Evolutionary conservation across 352 stramenopile genomes (phyloP).

Genomic region (Globisporangium heterothallicum): DNA sequence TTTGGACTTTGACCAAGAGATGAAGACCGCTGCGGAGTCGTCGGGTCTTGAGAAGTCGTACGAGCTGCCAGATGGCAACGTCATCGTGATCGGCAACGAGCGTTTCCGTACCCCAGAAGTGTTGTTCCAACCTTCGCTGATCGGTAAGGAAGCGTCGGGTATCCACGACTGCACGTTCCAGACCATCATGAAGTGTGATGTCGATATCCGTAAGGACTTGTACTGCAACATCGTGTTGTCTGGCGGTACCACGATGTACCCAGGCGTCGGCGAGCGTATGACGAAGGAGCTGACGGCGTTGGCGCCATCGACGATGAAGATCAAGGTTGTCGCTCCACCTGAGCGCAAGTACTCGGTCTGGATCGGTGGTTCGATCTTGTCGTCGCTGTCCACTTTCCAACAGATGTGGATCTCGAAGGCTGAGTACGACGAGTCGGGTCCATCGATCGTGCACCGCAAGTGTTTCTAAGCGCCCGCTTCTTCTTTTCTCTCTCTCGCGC

Average conservation of each 20-base stretch:
- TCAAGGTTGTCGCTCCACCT: constrained; percentile 93
- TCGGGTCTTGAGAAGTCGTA: constrained; percentile 92
- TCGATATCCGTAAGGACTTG: constrained; percentile 85
- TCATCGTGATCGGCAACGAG: constrained; percentile 97
- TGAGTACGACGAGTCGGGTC: constrained; percentile 96
- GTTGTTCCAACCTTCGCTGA: constrained; percentile 94
- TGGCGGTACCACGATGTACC: constrained; percentile 95
- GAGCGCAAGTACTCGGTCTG: constrained; percentile 96
- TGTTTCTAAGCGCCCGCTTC: constrained; percentile 95
- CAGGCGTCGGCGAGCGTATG: constrained; percentile 91
- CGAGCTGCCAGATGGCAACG: constrained; percentile 96
- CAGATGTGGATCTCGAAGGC: constrained; percentile 98
- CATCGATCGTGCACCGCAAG: constrained; percentile 95
- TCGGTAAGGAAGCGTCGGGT: constrained; percentile 78
- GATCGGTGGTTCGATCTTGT: constrained; percentile 97
- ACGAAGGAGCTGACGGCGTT: constrained; percentile 90
- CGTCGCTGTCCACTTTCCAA: constrained; percentile 97
- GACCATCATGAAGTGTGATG: constrained; percentile 86
- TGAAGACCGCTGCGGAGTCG: constrained; percentile 53
- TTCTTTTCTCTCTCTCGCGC: too few relatives aligned
- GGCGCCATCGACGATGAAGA: constrained; percentile 91
- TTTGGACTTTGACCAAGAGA: constrained; percentile 1
- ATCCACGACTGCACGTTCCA: constrained; percentile 78
- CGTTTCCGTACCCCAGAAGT: constrained; percentile 94
- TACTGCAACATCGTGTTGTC: constrained; percentile 97